Conservation (phyloP, 1,139 yeast genomes). For the Yamadazyma dushanensis region DNA sequence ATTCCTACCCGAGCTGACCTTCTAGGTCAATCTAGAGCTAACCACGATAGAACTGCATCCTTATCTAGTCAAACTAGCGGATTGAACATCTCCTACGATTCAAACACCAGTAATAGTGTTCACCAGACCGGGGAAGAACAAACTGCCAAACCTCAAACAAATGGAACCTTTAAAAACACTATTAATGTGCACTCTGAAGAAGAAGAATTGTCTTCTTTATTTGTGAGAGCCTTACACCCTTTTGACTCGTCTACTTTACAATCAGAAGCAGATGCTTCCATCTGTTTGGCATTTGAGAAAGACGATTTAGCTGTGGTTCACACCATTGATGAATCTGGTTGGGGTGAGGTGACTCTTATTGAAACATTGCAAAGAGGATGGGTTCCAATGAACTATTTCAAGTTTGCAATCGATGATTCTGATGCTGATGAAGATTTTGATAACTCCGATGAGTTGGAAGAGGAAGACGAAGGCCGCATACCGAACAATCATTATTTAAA, state of each 20-base stretch:
- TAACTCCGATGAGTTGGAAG: slow-evolving; percentile 20
- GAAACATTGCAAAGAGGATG: slow-evolving; percentile 82
- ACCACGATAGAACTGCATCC: slow-evolving; percentile 6
- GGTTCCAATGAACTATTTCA: slow-evolving; percentile 93
- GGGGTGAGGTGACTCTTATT: slow-evolving; percentile 92
- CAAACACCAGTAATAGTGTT: slow-evolving; percentile 1
- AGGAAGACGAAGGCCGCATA: slow-evolving; percentile 22
- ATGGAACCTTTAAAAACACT: slow-evolving; percentile 6
- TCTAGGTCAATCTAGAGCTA: no score
- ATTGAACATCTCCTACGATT: slow-evolving; percentile 11
- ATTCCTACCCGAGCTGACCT: slow-evolving; percentile 37
- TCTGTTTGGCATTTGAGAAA: slow-evolving; percentile 79
- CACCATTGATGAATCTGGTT: slow-evolving; percentile 87
- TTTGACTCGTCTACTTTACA: slow-evolving; percentile 73
- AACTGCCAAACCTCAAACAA: background rate
- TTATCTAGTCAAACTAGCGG: slow-evolving; percentile 7
- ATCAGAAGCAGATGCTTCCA: slow-evolving; percentile 65
- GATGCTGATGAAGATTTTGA: slow-evolving; percentile 18
- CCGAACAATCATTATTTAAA: slow-evolving; percentile 50
- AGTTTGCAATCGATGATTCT: slow-evolving; percentile 53
- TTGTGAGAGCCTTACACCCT: slow-evolving; percentile 70
- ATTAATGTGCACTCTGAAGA: slow-evolving; percentile 19
- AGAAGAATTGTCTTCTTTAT: slow-evolving; percentile 46
- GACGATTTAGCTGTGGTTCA: slow-evolving; percentile 86
- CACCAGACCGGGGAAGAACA: background rate